Percentiles rank a stretch among this genome's conserved stretches.
Conservation (phyloP, 371 early-diverging fungal genomes). For the Mucor velutinosus region DNA sequence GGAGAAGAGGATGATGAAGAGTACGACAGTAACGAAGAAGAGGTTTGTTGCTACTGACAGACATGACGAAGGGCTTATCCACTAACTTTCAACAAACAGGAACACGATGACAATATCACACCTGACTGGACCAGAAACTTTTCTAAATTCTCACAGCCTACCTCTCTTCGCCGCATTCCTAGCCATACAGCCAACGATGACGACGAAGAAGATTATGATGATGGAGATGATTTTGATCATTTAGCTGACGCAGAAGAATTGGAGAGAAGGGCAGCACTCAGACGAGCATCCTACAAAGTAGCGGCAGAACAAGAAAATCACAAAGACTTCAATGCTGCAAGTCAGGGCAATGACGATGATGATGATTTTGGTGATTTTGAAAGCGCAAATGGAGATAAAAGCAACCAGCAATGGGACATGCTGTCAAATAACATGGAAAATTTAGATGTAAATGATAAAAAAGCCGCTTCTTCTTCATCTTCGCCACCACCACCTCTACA, state of each 20-base stretch:
- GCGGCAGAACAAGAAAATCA: slow-evolving; percentile 6
- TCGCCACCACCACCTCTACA: slow-evolving; percentile 6
- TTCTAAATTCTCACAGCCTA: slow-evolving; percentile 48
- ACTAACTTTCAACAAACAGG: not conserved
- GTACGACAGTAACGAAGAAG: slow-evolving; percentile 22
- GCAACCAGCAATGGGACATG: slow-evolving; percentile 1
- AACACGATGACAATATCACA: slow-evolving; percentile 19
- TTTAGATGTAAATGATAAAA: slow-evolving; percentile 15
- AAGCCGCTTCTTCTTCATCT: not conserved
- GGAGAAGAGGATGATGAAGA: slow-evolving; percentile 19
- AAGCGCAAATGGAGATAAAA: slow-evolving; percentile 10
- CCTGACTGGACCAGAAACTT: slow-evolving; percentile 38
- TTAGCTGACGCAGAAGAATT: slow-evolving; percentile 38
- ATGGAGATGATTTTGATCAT: slow-evolving; percentile 39
- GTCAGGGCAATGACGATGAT: slow-evolving; percentile 8
- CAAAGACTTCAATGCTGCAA: slow-evolving; percentile 17
- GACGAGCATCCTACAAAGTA: slow-evolving; percentile 12
- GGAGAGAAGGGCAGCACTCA: slow-evolving; percentile 32
- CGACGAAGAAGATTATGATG: slow-evolving; percentile 39
- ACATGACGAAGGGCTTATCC: too few species aligned
- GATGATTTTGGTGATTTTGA: slow-evolving; percentile 30
- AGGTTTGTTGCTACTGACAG: not conserved
- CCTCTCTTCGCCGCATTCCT: slow-evolving; percentile 27
- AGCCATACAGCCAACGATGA: slow-evolving; percentile 34
- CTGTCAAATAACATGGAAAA: slow-evolving; percentile 19